Evolutionary conservation across 805 yeast genomes (phyloP).

Genomic region (Yarrowia alimentaria): DNA sequence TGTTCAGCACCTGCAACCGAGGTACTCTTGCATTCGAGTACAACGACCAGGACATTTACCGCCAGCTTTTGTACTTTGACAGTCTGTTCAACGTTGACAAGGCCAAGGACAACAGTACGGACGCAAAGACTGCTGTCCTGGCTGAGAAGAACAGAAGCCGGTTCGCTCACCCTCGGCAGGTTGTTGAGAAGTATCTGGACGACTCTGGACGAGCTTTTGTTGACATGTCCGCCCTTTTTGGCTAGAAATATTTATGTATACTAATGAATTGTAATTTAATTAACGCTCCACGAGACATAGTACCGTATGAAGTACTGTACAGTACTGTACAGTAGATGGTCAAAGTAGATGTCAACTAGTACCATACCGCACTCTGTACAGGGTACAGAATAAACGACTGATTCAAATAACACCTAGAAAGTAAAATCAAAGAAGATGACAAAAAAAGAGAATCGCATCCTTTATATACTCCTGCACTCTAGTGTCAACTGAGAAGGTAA

Average conservation of each 20-base stretch:
- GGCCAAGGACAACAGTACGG: conserved; percentile 45
- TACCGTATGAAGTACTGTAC: too few species aligned
- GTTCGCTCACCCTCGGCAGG: conserved; percentile 53
- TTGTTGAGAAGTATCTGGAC: conserved; percentile 68
- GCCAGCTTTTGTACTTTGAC: conserved; percentile 76
- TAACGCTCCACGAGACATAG: too few species aligned
- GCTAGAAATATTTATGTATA: conserved; percentile 27
- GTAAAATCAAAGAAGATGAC: too few species aligned
- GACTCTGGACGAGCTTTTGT: conserved; percentile 90
- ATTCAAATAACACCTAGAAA: too few species aligned
- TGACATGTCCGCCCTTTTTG: conserved; percentile 75
- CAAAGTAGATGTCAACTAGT: too few species aligned
- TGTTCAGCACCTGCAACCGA: conserved; percentile 58
- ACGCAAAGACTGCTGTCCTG: conserved; percentile 44
- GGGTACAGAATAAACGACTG: too few species aligned
- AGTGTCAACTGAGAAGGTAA: too few species aligned
- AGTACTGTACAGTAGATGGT: too few species aligned
- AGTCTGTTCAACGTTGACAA: conserved; percentile 79
- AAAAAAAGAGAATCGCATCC: too few species aligned
- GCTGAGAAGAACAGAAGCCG: conserved; percentile 74
- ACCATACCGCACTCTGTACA: too few species aligned
- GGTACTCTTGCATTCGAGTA: conserved; percentile 80
- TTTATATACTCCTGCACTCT: too few species aligned
- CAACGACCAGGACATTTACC: conserved; percentile 76
- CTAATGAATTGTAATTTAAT: conserved; percentile 5